Evolutionary conservation across 805 yeast genomes (phyloP).

Genomic region (Candida ortonii): DNA sequence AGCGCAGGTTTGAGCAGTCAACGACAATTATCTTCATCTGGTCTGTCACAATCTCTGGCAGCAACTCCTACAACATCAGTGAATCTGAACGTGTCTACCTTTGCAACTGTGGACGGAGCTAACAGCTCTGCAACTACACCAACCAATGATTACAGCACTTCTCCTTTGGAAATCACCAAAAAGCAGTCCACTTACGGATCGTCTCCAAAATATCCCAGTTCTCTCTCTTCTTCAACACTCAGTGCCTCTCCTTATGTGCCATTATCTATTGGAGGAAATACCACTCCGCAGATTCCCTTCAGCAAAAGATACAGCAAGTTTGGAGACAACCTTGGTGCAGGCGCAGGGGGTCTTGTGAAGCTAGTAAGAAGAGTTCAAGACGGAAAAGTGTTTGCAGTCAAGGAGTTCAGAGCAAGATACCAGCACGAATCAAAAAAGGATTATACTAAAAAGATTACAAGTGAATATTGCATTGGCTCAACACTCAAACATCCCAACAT

Average conservation of each 20-base stretch:
- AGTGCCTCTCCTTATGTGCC: constrained; percentile 10
- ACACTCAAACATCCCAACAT: constrained; percentile 87
- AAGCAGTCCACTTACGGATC: constrained; percentile 11
- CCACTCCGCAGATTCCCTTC: constrained; percentile 53
- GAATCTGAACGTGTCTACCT: constrained; percentile 17
- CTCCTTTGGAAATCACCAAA: constrained; percentile 20
- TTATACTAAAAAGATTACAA: constrained; percentile 87
- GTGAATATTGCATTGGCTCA: constrained; percentile 92
- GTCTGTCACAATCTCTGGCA: constrained; percentile 12
- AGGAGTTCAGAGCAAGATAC: constrained; percentile 80
- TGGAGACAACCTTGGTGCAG: constrained; percentile 88
- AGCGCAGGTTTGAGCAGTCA: constrained; percentile 36
- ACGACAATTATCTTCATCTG: constrained; percentile 22
- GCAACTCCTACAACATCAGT: constrained; percentile 14
- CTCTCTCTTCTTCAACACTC: constrained; percentile 10
- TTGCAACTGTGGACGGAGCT: constrained; percentile 5
- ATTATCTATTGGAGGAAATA: constrained; percentile 36
- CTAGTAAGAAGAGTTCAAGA: constrained; percentile 68
- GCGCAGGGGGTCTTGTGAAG: constrained; percentile 91
- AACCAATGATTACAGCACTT: constrained; percentile 19
- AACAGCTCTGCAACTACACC: constrained; percentile 11
- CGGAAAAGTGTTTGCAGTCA: constrained; percentile 78
- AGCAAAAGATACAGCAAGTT: constrained; percentile 75
- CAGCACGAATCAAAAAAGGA: constrained; percentile 75
- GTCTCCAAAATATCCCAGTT: constrained; percentile 15